Evolutionary conservation across 345 rosid genomes (phyloP).

Genomic region (Arabidopsis suecica): DNA sequence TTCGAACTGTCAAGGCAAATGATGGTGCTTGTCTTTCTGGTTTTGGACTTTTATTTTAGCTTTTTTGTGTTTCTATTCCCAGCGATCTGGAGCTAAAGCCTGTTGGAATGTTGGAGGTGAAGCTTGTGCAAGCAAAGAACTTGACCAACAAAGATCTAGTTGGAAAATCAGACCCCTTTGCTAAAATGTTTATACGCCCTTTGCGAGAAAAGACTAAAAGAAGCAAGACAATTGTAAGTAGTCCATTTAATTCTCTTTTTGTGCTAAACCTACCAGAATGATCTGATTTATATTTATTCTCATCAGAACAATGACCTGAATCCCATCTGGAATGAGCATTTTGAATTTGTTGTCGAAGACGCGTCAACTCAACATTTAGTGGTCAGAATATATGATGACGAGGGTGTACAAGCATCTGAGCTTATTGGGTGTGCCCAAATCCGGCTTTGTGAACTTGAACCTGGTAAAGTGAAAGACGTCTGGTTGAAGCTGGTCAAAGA

Average conservation of each 20-base stretch:
- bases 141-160: slow-evolving; percentile 93
- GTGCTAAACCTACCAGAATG: slow-evolving; percentile 18
- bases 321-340: slow-evolving; percentile 99
- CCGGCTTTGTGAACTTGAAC: slow-evolving; percentile 76
- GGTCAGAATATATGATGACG: slow-evolving; percentile 87
- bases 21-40: slow-evolving; percentile 14
- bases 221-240: slow-evolving; percentile 86
- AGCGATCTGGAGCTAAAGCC: slow-evolving; percentile 96
- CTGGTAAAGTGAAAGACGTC: slow-evolving; percentile 98
- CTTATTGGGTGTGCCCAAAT: slow-evolving; percentile 89
- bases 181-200: slow-evolving; percentile 80
- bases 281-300: slow-evolving; percentile 24
- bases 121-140: slow-evolving; percentile 95
- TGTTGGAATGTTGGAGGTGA: slow-evolving; percentile 89
- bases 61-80: slow-evolving; percentile 45
- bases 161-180: slow-evolving; percentile 99
- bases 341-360: slow-evolving; percentile 88
- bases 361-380: slow-evolving; percentile 89
- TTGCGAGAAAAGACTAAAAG: slow-evolving; percentile 72
- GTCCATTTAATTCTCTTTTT: slow-evolving; percentile 2
- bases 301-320: slow-evolving; percentile 89
- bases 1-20: slow-evolving; percentile 4
- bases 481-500: slow-evolving; percentile 99
- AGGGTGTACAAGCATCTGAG: slow-evolving; percentile 91
- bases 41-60: slow-evolving; percentile 5